Conservation (phyloP, 805 yeast genomes). For the Saturnispora ahearnii region DNA sequence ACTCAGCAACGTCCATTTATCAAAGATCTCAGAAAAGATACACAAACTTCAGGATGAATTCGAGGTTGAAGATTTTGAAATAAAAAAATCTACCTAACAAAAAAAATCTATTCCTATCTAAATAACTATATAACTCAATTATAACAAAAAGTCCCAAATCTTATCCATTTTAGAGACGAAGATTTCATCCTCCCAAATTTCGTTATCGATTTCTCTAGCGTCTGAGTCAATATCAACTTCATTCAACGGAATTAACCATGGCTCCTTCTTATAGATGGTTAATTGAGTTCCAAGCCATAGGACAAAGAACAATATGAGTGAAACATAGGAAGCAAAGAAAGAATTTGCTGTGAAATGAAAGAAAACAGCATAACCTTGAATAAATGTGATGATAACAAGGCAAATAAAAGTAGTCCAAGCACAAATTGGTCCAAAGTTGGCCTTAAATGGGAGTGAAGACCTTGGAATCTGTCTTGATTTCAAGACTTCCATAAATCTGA, state of each 20-base stretch:
- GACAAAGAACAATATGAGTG: constrained; percentile 50
- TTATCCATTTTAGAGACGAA: constrained; percentile 9
- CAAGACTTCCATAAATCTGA: constrained; percentile 38
- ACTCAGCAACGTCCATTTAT: constrained; percentile 1
- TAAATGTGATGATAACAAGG: constrained; percentile 47
- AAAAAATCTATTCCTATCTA: neutral
- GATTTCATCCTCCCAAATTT: constrained; percentile 44
- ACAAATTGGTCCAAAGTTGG: constrained; percentile 53
- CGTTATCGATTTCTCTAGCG: constrained; percentile 27
- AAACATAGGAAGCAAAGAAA: constrained; percentile 66
- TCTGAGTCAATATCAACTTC: constrained; percentile 41
- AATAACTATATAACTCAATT: neutral
- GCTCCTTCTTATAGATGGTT: constrained; percentile 43
- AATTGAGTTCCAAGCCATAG: constrained; percentile 42
- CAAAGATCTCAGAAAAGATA: neutral
- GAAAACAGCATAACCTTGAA: constrained; percentile 68
- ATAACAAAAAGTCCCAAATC: constrained; percentile 14
- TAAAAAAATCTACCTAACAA: neutral
- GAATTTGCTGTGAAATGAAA: constrained; percentile 42
- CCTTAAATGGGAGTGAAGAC: constrained; percentile 66
- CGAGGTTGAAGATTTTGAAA: neutral
- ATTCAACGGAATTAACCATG: constrained; percentile 38
- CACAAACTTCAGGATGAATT: too few species aligned
- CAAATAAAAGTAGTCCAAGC: constrained; percentile 56
- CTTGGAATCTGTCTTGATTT: constrained; percentile 54